phyloP scores from a whole-genome alignment of 2,329 filamentous ascomycete genomes.

The Epichloe gansuensis region DNA sequence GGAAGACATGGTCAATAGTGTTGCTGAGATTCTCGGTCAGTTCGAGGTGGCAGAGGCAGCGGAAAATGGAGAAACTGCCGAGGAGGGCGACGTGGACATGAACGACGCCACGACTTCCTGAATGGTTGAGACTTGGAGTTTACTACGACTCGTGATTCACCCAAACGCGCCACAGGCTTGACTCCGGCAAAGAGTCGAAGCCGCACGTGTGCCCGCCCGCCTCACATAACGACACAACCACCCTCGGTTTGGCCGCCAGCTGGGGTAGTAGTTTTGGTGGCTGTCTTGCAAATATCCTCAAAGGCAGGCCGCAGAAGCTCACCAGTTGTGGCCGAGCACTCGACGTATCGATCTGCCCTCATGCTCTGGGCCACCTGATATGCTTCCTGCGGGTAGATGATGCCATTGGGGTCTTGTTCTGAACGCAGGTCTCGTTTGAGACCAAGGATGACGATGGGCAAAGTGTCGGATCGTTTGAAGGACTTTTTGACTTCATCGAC shows the following conservation, averaged over 20 bases:
- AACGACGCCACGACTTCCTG: constrained; percentile 20
- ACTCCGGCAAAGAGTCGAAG: background rate
- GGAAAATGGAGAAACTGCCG: constrained; percentile 19
- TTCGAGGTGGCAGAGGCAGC: constrained; percentile 20
- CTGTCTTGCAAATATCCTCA: constrained; percentile 47
- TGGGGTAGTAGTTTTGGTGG: constrained; percentile 32
- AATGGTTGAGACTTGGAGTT: constrained; percentile 4
- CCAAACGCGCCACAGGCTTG: background rate
- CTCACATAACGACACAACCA: constrained; percentile 38
- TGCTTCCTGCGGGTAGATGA: constrained; percentile 49
- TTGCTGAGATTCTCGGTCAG: constrained; percentile 45
- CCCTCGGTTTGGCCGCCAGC: constrained; percentile 41
- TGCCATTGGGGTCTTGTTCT: constrained; percentile 44
- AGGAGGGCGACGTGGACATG: constrained; percentile 24
- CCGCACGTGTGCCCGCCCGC: background rate
- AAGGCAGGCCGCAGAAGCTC: constrained; percentile 44
- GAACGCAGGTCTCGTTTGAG: constrained; percentile 48
- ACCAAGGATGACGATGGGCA: constrained; percentile 45
- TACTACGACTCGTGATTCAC: background rate
- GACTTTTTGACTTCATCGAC: constrained; percentile 37
- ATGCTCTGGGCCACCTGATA: constrained; percentile 43
- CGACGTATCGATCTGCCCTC: constrained; percentile 49
- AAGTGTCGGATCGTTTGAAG: constrained; percentile 32
- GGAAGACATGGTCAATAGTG: constrained; percentile 40
- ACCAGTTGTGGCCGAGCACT: constrained; percentile 49